Percentiles rank a stretch among this genome's conserved stretches.
Conservation (phyloP, 768 basidiomycete species). For the Boletus reticulatus region DNA sequence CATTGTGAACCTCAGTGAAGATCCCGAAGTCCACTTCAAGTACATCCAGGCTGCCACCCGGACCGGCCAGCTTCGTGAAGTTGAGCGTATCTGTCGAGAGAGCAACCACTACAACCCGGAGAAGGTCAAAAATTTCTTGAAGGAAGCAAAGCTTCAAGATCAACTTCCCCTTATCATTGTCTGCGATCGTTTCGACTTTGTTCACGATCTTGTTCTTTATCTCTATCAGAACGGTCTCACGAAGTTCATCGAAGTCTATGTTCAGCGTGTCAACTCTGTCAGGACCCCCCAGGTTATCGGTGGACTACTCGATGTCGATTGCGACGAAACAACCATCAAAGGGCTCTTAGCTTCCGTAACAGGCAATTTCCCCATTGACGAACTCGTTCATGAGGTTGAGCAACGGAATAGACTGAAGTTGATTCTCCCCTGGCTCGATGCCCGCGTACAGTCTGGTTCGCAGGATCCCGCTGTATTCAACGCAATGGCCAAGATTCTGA, state of each 20-base stretch:
- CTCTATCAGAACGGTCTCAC: constrained; percentile 96
- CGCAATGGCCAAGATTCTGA: constrained; percentile 96
- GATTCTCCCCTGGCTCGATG: constrained; percentile 96
- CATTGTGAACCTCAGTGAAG: constrained; percentile 93
- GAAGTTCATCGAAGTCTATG: constrained; percentile 99
- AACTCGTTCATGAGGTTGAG: constrained; percentile 96
- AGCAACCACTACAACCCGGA: constrained; percentile 98
- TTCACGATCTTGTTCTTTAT: constrained; percentile 97
- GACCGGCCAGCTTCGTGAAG: constrained; percentile 97
- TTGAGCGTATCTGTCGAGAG: constrained; percentile 97
- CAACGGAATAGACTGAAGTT: constrained; percentile 94
- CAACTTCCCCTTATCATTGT: constrained; percentile 99
- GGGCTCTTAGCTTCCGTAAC: constrained; percentile 89
- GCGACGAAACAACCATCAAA: constrained; percentile 96
- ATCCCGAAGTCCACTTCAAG: constrained; percentile 98
- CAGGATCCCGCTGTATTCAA: constrained; percentile 95
- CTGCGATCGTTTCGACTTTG: constrained; percentile 99
- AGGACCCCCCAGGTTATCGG: constrained; percentile 97
- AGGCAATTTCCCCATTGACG: constrained; percentile 96
- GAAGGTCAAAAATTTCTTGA: constrained; percentile 99
- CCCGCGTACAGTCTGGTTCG: constrained; percentile 88
- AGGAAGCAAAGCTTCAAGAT: constrained; percentile 94
- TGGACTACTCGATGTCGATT: constrained; percentile 95
- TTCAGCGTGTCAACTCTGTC: constrained; percentile 95
- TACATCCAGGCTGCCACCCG: constrained; percentile 99